Evolutionary conservation across 108 stramenopile species (phyloP), one percentile per base, ranked within the genome.

Genomic region (Cyclotella cryptica): DNA sequence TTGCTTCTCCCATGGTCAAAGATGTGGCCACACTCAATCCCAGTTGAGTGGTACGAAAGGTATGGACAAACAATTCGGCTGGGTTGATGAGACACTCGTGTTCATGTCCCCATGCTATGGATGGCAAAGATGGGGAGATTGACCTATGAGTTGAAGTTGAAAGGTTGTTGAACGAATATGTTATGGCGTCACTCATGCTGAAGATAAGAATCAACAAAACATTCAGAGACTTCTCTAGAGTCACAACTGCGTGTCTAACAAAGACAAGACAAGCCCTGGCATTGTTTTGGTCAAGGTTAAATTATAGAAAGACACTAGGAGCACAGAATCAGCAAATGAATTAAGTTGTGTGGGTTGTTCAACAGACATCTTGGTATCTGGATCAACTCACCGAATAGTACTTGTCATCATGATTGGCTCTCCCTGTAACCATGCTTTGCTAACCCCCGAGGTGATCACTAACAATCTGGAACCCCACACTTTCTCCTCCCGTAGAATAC

Each of bases 51-150:
- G 98, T 92, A 1, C 95, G 90, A 83, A 96, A 98, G 39, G 97
- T 96, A 9, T 97, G 96, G 21, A 95, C 93, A 39, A 93, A 83
- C 17, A 90, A 93, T 73, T 98, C 96, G 41, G 80, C 69, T 10
- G 96, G 90, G 24, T 89, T 87, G 55, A 97, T 91, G 59, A 79
- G 75, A 82, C 94, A 97, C 75, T 98, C 98, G 81, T 99, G 99
- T 87, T 98, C 99, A 75, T 99, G 98, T 6, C 95, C 96, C 94
- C 93, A 98, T 30, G 96, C 83, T 46, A 87, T 98, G 98, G 68
- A 99, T 98, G 75, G 90, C 66, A 67, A 99, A 98, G 51, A 99
- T 88, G n/a, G 99, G 98, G 41, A 98, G 85, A 69, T 96, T 90
- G 10, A 98, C 96, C 79, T 79, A 58, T 14, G 26, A 19, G 46